Base-by-base conservation (phyloP, 2,329 filamentous ascomycete species). In the Lasiodiplodia theobromae region DNA sequence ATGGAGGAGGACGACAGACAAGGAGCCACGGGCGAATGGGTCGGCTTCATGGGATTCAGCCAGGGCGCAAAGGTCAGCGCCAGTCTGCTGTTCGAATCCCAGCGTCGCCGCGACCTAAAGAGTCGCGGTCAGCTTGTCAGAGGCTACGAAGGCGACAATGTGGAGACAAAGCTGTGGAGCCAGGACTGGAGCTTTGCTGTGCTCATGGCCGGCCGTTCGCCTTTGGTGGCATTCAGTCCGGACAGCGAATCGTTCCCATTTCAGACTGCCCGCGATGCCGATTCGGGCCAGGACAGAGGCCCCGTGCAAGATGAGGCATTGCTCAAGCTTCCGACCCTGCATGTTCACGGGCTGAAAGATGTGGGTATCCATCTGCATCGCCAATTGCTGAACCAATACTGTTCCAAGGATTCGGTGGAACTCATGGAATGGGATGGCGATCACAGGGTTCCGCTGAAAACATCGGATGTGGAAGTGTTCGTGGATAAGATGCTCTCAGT, bases 351-450 rank as follows among this genome's bases (percentile, higher is more conserved):
- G 0, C 72, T 88, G 70, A 80, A 81, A 21, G 89, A 91, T 77
- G 82, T 85, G 0, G 88, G 88, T 0, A 73, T 93, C 28, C 80
- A 86, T 69, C 78, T 87, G 54, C 90, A 92, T 75, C 79, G 84
- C 67, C 80, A 84, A 74, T 74, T 90, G 72, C 74, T 88, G 63
- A 77, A 86, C 10, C 78, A 86, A 64, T 93, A 90, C 76, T 92
- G 88, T 74, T 82, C 87, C 62, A 74, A 81, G 11, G 84, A 82
- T 0, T 87, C 81, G 2, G 81, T 85, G 6, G 83, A 79, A 49
- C 70, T 93, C 56, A 77, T 94, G 1, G 89, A 93, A 77, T 94
- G 92, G 92, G 86, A 92, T 68, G 92, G 91, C 0, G 85, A 84
- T 1, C 92, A 95, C 76, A 81, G 92, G 6, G 82, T 95, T 60